A percentile compares a stretch with the other conserved stretches of the same genome.
These are phyloP conservation scores for Fusarium sp. DNA, from an alignment of 2,329 filamentous ascomycete species.

Conservation along the genomic window DNA sequence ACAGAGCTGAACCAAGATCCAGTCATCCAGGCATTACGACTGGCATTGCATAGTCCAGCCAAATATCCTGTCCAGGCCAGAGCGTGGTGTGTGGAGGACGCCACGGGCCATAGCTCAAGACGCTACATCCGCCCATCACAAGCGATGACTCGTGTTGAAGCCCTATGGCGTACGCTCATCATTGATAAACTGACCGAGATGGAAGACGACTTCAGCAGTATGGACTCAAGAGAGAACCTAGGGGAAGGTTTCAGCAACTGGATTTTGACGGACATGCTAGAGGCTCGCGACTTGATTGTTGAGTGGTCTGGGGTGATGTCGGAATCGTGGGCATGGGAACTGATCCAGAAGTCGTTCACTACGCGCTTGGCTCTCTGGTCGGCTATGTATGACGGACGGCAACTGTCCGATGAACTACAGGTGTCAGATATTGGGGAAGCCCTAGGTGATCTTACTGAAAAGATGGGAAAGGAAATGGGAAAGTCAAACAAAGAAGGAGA, in stretches of 20 bases:
- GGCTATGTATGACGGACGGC: background rate
- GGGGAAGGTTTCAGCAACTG: background rate
- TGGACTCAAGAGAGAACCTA: background rate
- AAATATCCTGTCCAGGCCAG: background rate
- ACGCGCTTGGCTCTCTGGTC: background rate
- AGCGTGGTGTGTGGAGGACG: background rate
- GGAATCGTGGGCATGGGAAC: background rate
- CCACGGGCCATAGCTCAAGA: background rate
- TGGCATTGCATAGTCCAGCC: background rate
- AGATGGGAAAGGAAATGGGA: background rate
- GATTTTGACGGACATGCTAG: background rate
- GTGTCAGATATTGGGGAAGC: background rate
- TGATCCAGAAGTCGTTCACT: background rate
- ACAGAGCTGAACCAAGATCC: background rate
- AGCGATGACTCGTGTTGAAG: background rate
- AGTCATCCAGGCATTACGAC: background rate
- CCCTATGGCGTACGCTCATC: background rate
- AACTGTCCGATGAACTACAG: background rate
- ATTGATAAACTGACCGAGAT: background rate
- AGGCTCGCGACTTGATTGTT: background rate
- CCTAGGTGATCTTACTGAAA: background rate
- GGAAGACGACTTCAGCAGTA: background rate
- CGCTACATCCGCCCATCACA: background rate
- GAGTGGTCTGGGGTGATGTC: background rate
- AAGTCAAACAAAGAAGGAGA: accelerated